phyloP scores from a whole-genome alignment of 345 rosid species.

The Turritis glabra region DNA sequence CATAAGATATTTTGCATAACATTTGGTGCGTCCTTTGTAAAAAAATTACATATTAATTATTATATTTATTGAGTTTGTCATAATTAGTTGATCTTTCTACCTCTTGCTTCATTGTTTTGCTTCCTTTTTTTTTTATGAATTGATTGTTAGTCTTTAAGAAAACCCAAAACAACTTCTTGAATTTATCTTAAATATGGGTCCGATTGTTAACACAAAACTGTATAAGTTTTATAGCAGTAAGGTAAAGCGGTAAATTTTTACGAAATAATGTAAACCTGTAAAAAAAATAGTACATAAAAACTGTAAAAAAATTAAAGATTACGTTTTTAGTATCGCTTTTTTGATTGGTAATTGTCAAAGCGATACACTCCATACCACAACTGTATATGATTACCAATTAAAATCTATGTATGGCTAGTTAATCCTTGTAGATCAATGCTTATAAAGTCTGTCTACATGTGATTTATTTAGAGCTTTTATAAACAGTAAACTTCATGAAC shows the following conservation, averaged over 20 bases:
- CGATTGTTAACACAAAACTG: too few species aligned
- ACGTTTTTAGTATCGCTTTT: neutral
- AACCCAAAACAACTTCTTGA: neutral
- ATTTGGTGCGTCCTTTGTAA: neutral
- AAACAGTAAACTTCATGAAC: neutral
- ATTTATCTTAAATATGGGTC: neutral
- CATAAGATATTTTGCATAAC: too few species aligned
- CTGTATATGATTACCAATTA: too few species aligned
- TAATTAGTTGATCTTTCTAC: neutral
- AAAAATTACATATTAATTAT: too few species aligned
- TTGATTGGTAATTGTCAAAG: too few species aligned
- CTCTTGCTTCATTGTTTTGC: neutral
- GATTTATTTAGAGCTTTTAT: neutral
- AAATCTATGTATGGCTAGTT: neutral
- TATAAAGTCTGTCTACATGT: neutral
- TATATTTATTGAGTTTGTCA: neutral
- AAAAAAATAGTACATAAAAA: too few species aligned
- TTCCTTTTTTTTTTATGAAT: neutral
- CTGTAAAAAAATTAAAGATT: too few species aligned
- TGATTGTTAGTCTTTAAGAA: neutral
- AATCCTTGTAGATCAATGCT: neutral
- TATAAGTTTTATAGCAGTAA: too few species aligned
- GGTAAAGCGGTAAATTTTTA: too few species aligned
- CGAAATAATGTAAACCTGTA: too few species aligned
- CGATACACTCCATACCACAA: too few species aligned